phyloP scores from a whole-genome alignment of 2,329 filamentous ascomycete genomes.

The Claviceps africana region DNA sequence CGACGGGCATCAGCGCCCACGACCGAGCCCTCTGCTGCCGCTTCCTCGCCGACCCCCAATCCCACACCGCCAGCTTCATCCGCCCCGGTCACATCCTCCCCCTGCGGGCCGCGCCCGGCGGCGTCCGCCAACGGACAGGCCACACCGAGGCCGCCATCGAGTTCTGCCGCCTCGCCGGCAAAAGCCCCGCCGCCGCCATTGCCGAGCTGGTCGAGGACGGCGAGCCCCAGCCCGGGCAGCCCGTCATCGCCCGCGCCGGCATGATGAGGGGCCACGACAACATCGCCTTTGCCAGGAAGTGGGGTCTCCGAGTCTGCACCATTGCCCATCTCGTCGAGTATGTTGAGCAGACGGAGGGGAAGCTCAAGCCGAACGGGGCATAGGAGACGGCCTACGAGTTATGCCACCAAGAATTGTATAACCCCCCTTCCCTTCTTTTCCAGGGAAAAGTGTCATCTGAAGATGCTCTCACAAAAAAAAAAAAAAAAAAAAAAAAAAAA shows the following conservation, averaged over 20 bases:
- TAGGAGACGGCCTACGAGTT: not conserved
- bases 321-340: constrained; percentile 80
- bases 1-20: constrained; percentile 80
- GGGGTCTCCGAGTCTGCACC: constrained; percentile 85
- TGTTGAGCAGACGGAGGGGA: constrained; percentile 61
- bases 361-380: constrained; percentile 27
- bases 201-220: constrained; percentile 87
- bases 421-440: too few relatives aligned
- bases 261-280: constrained; percentile 91
- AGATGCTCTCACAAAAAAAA: too few relatives aligned
- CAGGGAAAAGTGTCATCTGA: too few relatives aligned
- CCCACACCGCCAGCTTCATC: constrained; percentile 49
- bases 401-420: too few relatives aligned
- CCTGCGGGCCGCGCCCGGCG: constrained; percentile 62
- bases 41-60: constrained; percentile 54
- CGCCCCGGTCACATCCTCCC: constrained; percentile 86
- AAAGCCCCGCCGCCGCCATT: constrained; percentile 65
- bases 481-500: too few relatives aligned
- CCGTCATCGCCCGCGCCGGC: constrained; percentile 52
- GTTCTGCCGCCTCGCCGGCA: constrained; percentile 74
- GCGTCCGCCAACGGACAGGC: constrained; percentile 64
- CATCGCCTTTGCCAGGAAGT: constrained; percentile 73
- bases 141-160: constrained; percentile 93
- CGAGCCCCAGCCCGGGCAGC: constrained; percentile 51
- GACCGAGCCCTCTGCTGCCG: constrained; percentile 76